A percentile compares a stretch with the other conserved stretches of the same genome.
Conservation (phyloP, 2,329 filamentous ascomycete species). For the Intubia oerlemansii region DNA sequence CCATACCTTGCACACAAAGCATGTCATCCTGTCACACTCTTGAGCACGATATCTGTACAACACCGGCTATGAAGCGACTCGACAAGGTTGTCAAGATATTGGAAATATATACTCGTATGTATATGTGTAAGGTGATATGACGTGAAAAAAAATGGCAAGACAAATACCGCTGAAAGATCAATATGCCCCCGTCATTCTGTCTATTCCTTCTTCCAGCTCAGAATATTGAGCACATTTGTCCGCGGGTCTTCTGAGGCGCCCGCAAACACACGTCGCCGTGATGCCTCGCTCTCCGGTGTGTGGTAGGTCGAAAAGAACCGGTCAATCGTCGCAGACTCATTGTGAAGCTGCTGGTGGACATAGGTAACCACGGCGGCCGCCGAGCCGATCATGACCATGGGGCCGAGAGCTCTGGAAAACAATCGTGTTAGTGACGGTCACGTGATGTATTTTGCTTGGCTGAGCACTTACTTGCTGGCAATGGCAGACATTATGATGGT, state of each 20-base stretch:
- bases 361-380: slow-evolving; percentile 13
- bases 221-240: slow-evolving; percentile 15
- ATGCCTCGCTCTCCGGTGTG: slow-evolving; percentile 16
- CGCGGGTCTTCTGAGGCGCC: slow-evolving; percentile 14
- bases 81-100: too few relatives aligned
- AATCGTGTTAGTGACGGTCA: slow-evolving; percentile 1
- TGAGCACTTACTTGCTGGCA: slow-evolving; percentile 2
- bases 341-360: slow-evolving; percentile 14
- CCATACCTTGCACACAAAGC: too few relatives aligned
- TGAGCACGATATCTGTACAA: too few relatives aligned
- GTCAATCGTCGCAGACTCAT: slow-evolving; percentile 16
- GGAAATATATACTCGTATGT: too few relatives aligned
- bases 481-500: slow-evolving; percentile 2
- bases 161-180: too few relatives aligned
- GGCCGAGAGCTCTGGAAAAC: slow-evolving; percentile 5
- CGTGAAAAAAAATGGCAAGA: too few relatives aligned
- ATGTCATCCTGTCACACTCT: too few relatives aligned
- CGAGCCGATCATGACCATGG: slow-evolving; percentile 6
- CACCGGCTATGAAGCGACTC: too few relatives aligned
- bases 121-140: too few relatives aligned
- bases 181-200: too few relatives aligned
- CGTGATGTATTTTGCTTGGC: too few relatives aligned
- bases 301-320: slow-evolving; percentile 17
- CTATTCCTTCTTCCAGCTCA: slow-evolving; percentile 10
- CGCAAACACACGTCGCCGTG: slow-evolving; percentile 14